A percentile compares a stretch with the other conserved stretches of the same genome.
Conservation (phyloP, 352 stramenopile species). For the Phytophthora cactorum region DNA sequence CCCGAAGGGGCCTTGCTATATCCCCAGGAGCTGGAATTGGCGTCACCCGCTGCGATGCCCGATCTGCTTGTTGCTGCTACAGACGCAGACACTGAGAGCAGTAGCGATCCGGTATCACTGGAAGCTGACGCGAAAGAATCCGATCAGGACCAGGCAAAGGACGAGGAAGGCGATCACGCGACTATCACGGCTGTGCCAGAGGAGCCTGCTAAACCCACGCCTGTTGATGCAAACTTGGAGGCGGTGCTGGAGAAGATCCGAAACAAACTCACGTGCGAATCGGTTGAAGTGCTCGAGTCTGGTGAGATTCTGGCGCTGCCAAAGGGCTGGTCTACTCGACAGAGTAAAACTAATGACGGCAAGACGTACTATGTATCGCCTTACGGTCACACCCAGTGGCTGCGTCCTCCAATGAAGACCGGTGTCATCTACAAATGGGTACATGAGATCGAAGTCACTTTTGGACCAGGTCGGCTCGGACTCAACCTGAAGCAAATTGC, state of each 20-base stretch:
- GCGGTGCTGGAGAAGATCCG: constrained; percentile 67
- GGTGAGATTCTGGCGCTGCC: constrained; percentile 79
- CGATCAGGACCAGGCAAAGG: constrained; percentile 15
- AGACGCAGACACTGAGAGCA: constrained; percentile 12
- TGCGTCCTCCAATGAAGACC: constrained; percentile 80
- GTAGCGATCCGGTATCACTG: not conserved
- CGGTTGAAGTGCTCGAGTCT: constrained; percentile 64
- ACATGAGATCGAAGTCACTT: constrained; percentile 85
- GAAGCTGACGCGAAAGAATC: constrained; percentile 25
- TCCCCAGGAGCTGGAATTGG: constrained; percentile 33
- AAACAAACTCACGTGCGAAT: constrained; percentile 66
- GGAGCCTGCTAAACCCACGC: constrained; percentile 32
- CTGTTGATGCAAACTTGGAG: constrained; percentile 70
- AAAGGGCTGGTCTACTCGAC: constrained; percentile 79
- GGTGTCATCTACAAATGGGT: constrained; percentile 82
- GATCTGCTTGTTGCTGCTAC: constrained; percentile 22
- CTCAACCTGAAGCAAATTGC: constrained; percentile 88
- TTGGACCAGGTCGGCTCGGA: constrained; percentile 76
- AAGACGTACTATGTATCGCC: constrained; percentile 90
- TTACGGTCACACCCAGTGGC: constrained; percentile 84
- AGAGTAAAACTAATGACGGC: constrained; percentile 83
- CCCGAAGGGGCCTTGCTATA: constrained; percentile 32
- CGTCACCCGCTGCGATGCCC: constrained; percentile 37
- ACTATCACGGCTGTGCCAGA: constrained; percentile 58
- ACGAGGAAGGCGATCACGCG: constrained; percentile 40